phyloP scores from a whole-genome alignment of 495 filamentous ascomycete species.

The Thermochaetoides thermophila region DNA sequence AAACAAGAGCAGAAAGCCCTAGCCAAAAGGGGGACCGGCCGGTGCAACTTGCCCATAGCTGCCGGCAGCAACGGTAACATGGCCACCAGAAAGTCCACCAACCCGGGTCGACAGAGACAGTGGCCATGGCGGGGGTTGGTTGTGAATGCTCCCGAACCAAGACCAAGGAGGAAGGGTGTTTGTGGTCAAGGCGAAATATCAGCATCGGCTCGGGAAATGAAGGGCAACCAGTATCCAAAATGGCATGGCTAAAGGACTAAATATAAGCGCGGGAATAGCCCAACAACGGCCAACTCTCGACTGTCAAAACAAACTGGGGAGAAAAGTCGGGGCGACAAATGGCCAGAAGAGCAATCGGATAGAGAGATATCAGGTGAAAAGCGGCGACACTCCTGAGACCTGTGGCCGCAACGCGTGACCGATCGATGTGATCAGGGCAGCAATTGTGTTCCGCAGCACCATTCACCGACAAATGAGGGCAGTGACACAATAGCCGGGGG shows the following conservation, averaged over 20 bases:
- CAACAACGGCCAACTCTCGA: no score
- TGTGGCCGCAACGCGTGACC: no score
- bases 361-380: no score
- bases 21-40: no score
- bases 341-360: no score
- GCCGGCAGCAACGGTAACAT: conserved; percentile 18
- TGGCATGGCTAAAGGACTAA: background rate
- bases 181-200: background rate
- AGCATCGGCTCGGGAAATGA: background rate
- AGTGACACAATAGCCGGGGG: background rate
- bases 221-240: background rate
- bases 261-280: no score
- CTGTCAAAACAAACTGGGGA: no score
- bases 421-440: no score
- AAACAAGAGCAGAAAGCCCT: no score
- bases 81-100: conserved; percentile 12
- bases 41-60: conserved; percentile 17
- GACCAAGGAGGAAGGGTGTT: background rate
- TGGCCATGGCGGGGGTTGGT: background rate
- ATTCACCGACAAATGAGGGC: conserved; percentile 5
- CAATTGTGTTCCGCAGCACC: background rate
- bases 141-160: background rate
- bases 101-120: background rate
- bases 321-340: no score
- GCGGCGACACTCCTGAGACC: no score